Evolutionary conservation across 2,329 filamentous ascomycete genomes (phyloP).

Genomic region (Tolypocladium ophioglossoides): DNA sequence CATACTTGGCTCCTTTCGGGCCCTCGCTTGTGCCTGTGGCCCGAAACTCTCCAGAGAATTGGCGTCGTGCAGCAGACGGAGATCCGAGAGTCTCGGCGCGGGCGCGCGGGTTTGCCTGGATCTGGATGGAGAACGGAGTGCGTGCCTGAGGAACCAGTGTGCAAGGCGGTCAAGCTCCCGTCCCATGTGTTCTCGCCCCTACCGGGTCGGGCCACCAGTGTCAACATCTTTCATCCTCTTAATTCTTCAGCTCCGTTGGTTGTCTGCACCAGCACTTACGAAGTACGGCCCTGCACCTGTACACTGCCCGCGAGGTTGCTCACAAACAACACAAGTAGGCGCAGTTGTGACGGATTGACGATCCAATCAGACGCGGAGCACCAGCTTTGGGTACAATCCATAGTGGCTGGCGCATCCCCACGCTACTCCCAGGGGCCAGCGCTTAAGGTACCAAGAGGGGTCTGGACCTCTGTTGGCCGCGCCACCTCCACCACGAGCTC

Average conservation of each 20-base stretch:
- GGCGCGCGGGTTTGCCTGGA: not conserved
- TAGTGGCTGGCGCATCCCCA: not conserved
- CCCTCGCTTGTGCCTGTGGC: not conserved
- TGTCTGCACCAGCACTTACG: not conserved
- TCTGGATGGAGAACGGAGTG: not conserved
- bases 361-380: not conserved
- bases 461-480: not conserved
- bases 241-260: not conserved
- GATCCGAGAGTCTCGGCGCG: not conserved
- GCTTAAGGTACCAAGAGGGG: not conserved
- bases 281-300: too few species aligned
- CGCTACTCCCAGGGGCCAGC: too few species aligned
- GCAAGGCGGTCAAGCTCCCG: not conserved
- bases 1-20: not conserved
- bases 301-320: not conserved
- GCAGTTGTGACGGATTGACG: not conserved
- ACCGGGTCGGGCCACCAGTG: not conserved
- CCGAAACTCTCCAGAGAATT: not conserved
- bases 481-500: not conserved
- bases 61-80: not conserved
- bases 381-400: not conserved
- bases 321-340: not conserved
- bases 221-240: not conserved
- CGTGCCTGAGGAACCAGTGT: not conserved
- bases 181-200: not conserved